These are phyloP conservation scores for Babesia sp. DNA, from an alignment of 169 alveolate genomes.

Conservation along the genomic window DNA sequence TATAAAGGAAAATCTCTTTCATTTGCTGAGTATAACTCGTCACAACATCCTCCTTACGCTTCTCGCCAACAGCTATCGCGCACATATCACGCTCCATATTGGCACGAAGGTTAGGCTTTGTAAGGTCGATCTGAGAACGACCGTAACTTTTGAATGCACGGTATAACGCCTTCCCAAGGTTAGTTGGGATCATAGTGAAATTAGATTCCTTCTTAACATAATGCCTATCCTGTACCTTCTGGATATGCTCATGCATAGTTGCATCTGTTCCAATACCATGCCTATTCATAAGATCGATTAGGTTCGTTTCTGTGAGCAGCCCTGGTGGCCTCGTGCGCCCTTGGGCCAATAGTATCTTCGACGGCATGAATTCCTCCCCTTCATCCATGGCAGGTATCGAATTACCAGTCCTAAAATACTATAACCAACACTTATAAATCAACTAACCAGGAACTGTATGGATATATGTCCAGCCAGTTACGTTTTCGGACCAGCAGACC, in stretches of 20 bases:
- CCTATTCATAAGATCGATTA: slow-evolving; percentile 92
- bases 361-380: slow-evolving; percentile 78
- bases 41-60: slow-evolving; percentile 51
- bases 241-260: slow-evolving; percentile 98
- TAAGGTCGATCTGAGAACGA: slow-evolving; percentile 66
- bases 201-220: slow-evolving; percentile 80
- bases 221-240: slow-evolving; percentile 94
- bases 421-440: neutral
- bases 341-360: slow-evolving; percentile 67
- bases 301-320: slow-evolving; percentile 91
- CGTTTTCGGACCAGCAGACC: slow-evolving; percentile 52
- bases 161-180: slow-evolving; percentile 67
- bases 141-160: slow-evolving; percentile 70
- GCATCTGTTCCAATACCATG: slow-evolving; percentile 99
- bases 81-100: slow-evolving; percentile 90
- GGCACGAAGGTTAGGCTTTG: slow-evolving; percentile 89
- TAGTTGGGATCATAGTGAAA: slow-evolving; percentile 60
- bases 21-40: slow-evolving; percentile 40
- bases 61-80: slow-evolving; percentile 86
- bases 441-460: slow-evolving; percentile 82
- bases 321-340: slow-evolving; percentile 91
- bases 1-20: slow-evolving; percentile 41
- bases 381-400: slow-evolving; percentile 79
- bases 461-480: slow-evolving; percentile 65
- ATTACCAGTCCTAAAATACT: slow-evolving; percentile 46